These are phyloP conservation scores for Pouteria glomerata DNA, from an alignment of 148 eudicot species.

Conservation along the genomic window DNA sequence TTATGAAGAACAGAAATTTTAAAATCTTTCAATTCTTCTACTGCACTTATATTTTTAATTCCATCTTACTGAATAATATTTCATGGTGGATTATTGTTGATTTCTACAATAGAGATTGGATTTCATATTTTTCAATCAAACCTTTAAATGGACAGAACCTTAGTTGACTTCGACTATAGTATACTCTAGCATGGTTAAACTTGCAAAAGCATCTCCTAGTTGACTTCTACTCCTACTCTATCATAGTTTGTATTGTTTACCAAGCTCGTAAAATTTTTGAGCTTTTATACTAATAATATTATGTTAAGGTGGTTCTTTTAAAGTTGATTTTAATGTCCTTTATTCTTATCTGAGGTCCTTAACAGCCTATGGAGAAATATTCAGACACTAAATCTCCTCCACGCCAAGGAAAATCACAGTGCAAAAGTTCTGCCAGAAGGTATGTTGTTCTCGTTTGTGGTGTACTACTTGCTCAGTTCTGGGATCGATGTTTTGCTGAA, in stretches of 20 bases:
- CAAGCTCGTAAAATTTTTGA: neutral
- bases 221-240: neutral
- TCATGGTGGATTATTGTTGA: too few species aligned
- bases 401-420: neutral
- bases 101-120: too few species aligned
- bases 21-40: neutral
- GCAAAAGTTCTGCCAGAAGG: conserved; percentile 17
- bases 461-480: neutral
- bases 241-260: neutral
- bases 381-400: conserved; percentile 3
- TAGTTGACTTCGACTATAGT: too few species aligned
- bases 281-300: neutral
- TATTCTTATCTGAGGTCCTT: neutral
- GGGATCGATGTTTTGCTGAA: neutral
- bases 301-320: neutral
- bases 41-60: too few species aligned
- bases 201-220: neutral
- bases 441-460: conserved; percentile 4
- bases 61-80: too few species aligned
- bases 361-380: conserved; percentile 16
- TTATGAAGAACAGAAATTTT: neutral
- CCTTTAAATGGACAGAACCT: too few species aligned
- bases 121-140: too few species aligned
- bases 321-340: neutral
- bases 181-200: neutral